Evolutionary conservation across 2,329 filamentous ascomycete genomes (phyloP).

Genomic region (Eurotiales sp.): DNA sequence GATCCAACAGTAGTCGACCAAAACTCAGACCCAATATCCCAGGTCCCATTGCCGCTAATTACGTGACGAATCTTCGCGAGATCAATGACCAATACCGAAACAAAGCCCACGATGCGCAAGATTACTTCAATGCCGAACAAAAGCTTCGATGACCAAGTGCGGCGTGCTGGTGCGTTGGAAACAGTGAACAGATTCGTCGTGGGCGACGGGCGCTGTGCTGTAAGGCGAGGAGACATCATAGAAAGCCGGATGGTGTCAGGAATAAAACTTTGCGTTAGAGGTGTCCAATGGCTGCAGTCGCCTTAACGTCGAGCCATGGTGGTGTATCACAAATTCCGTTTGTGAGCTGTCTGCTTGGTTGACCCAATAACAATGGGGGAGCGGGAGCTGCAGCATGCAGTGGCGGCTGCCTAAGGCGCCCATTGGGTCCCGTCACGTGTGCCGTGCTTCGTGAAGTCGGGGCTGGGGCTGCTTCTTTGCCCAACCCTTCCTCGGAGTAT

Average conservation of each 20-base stretch:
- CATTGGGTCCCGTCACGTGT: slow-evolving; percentile 12
- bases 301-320: background rate
- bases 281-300: background rate
- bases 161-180: slow-evolving; percentile 64
- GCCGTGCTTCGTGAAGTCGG: background rate
- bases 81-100: slow-evolving; percentile 36
- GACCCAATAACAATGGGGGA: background rate
- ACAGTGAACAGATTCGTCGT: slow-evolving; percentile 92
- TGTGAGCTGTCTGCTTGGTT: background rate
- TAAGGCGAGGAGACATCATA: slow-evolving; percentile 57
- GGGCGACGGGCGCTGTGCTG: slow-evolving; percentile 60
- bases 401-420: slow-evolving; percentile 6
- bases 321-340: background rate
- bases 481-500: slow-evolving; percentile 2
- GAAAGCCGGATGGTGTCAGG: background rate
- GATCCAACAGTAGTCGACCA: slow-evolving; percentile 33
- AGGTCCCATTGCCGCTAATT: slow-evolving; percentile 24
- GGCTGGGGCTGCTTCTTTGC: slow-evolving; percentile 1
- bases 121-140: slow-evolving; percentile 43
- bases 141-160: slow-evolving; percentile 44
- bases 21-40: slow-evolving; percentile 28
- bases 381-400: background rate
- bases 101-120: slow-evolving; percentile 42
- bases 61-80: slow-evolving; percentile 30
- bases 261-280: background rate